phyloP scores from a whole-genome alignment of 768 basidiomycete genomes.

The Russula dissimulans region DNA sequence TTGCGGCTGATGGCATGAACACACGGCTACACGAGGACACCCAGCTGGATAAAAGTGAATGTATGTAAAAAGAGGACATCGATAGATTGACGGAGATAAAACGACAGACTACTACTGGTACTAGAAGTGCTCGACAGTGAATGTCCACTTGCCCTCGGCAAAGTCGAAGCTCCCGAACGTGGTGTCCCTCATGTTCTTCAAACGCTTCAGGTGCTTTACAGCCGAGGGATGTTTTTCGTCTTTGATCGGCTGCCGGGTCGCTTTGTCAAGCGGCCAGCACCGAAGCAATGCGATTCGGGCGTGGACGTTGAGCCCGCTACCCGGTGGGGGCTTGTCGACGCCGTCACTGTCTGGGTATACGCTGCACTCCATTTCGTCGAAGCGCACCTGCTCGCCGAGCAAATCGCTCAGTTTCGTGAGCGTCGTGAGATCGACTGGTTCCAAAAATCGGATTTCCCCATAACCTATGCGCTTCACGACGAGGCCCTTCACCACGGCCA shows the following conservation, averaged over 20 bases:
- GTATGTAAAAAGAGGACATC: not conserved
- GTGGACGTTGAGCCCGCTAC: constrained; percentile 82
- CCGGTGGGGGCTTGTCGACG: constrained; percentile 74
- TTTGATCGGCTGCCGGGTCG: constrained; percentile 82
- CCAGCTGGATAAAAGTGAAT: not conserved
- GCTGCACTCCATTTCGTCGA: constrained; percentile 85
- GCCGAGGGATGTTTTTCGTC: constrained; percentile 63
- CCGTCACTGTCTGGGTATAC: constrained; percentile 89
- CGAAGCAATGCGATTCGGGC: constrained; percentile 67
- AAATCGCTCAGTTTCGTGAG: constrained; percentile 71
- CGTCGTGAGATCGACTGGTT: constrained; percentile 79
- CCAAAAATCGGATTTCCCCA: constrained; percentile 75
- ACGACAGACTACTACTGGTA: not conserved
- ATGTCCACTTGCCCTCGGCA: constrained; percentile 82
- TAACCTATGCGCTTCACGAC: constrained; percentile 87
- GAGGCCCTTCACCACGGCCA: constrained; percentile 66
- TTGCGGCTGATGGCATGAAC: not conserved
- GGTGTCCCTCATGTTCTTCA: constrained; percentile 81
- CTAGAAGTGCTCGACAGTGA: constrained; percentile 89
- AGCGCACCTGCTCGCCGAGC: constrained; percentile 77
- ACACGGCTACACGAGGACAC: not conserved
- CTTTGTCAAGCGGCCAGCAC: constrained; percentile 89
- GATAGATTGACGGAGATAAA: not conserved
- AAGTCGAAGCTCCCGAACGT: constrained; percentile 75
- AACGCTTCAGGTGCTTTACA: constrained; percentile 65